Evolutionary conservation across 2,329 filamentous ascomycete species (phyloP), one percentile per base, ranked within the genome.

Genomic region (Aspergillus sp.): DNA sequence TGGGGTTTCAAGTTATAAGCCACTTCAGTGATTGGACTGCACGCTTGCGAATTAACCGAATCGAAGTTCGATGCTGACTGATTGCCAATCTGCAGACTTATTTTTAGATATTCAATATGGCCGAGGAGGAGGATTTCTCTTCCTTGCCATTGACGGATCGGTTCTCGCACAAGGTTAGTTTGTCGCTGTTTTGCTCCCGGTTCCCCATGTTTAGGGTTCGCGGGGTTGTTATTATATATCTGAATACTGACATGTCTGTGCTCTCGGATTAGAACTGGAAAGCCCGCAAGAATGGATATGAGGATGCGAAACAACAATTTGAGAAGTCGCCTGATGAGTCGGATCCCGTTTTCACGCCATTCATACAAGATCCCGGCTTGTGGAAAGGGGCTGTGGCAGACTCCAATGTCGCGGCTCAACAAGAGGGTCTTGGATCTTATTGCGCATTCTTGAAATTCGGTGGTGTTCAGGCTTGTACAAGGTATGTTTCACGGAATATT

Each of bases 401-500:
- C 77, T 95, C 93, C 57, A 99, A 99, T 71, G 95, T 99, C 60
- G 95, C 94, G 17, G 95, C 96, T 36, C 95, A 99, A 76, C 90
- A 96, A 78, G 96, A 99, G 69, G 95, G 91, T 63, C 86, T 99
- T 51, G 88, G 86, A 51, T 90, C 94, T 39, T 86, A 96, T 70
- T 96, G 92, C 77, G 88, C 92, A 1, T 99, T 98, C 74, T 83
- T 99, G 59, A 94, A 98, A 73, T 96, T 90, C 71, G 92, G 92
- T 61, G 92, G 94, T 58, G 83, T 86, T 60, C 90, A 96, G 68
- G 89, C 90, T 60, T 90, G 89, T 70, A 82, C 88, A 66, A 88
- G 91, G 81, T 87, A 77, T 65, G 78, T 64, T 36, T 55, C n/a
- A 39, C 17, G 19, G 32, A 10, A 3, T 2, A 30, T 8, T 49